Base-by-base conservation (phyloP, 164 flowering plant species). In the Sedum album region DNA sequence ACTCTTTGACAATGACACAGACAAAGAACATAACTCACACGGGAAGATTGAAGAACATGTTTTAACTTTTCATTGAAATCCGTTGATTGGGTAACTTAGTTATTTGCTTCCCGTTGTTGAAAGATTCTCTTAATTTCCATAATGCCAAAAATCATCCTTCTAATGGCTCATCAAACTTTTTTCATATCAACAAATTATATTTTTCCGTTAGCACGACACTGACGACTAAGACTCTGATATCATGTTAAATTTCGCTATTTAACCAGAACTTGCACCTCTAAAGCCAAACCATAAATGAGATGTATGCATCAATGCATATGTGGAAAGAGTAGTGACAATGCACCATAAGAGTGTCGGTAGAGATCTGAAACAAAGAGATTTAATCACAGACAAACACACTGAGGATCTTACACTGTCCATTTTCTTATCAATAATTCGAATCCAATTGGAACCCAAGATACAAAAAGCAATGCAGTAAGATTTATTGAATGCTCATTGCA, bases 11-110 rank as follows among this genome's bases (percentile, higher is more conserved):
- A 55, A 55, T 4, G 21, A 51, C 26, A 51, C 57, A 51, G 21
- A 51, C 11, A 51, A 14, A 15, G 66, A 31, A 64, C 44, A 64
- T 15, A 36, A 10, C 66, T 64, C 66, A 64, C 66, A 64, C 36
- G 44, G 66, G 44, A 35, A 35, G 46, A 41, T 41, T 41, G 46
- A 41, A 11, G 28, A 64, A 64, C 46, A 64, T 64, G 66, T 23
- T 17, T 21, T 17, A 14, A 41, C 15, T 11, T 35, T 64, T 35
- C 15, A 35, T 64, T 41, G 0, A 14, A 41, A 7, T 41, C 46
- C 11, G 0, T 41, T 33, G 11, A 1, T n/a, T n/a, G n/a, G n/a
- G n/a, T n/a, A n/a, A n/a, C n/a, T n/a, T n/a, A n/a, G n/a, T n/a
- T n/a, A n/a, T n/a, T n/a, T n/a, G n/a, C n/a, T n/a, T n/a, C n/a